Evolutionary conservation across 2,329 filamentous ascomycete genomes (phyloP).

Genomic region (Xylariaceae sp.): DNA sequence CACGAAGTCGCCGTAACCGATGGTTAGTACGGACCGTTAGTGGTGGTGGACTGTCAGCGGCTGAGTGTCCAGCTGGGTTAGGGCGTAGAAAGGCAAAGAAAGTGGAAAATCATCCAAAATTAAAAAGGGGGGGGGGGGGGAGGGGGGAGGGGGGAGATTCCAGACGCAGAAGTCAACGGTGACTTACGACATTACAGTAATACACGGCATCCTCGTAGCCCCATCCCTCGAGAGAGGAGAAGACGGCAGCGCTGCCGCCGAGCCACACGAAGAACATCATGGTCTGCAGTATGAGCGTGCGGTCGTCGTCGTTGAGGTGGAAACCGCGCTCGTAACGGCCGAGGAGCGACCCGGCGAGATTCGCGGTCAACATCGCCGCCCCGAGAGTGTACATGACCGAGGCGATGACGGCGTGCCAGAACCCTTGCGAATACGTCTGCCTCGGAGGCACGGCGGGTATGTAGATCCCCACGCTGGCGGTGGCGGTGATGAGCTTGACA

Average conservation of each 20-base stretch:
- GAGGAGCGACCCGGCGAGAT: conserved; percentile 7
- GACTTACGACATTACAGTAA: conserved; percentile 9
- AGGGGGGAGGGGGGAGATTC: neutral
- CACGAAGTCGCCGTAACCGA: conserved; percentile 7
- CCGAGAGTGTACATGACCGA: conserved; percentile 8
- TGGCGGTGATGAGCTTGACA: conserved; percentile 7
- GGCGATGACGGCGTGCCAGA: conserved; percentile 10
- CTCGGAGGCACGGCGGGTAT: conserved; percentile 2
- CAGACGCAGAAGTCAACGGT: neutral
- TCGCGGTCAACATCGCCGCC: conserved; percentile 6
- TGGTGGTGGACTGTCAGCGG: too few relatives aligned
- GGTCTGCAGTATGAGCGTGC: conserved; percentile 10
- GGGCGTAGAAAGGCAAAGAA: too few relatives aligned
- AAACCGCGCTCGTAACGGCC: conserved; percentile 10
- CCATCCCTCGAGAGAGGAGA: conserved; percentile 7
- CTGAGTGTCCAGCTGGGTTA: too few relatives aligned
- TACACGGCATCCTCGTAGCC: conserved; percentile 6
- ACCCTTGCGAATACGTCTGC: conserved; percentile 6
- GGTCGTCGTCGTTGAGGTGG: conserved; percentile 6
- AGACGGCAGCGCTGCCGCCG: conserved; percentile 5
- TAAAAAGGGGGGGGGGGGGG: neutral
- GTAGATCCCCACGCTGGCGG: conserved; percentile 4
- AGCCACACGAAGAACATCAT: conserved; percentile 12
- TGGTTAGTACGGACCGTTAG: conserved; percentile 6
- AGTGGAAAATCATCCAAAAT: too few relatives aligned